These are phyloP conservation scores for Pythium rishiriense DNA, from an alignment of 352 stramenopile genomes.

Conservation along the genomic window DNA sequence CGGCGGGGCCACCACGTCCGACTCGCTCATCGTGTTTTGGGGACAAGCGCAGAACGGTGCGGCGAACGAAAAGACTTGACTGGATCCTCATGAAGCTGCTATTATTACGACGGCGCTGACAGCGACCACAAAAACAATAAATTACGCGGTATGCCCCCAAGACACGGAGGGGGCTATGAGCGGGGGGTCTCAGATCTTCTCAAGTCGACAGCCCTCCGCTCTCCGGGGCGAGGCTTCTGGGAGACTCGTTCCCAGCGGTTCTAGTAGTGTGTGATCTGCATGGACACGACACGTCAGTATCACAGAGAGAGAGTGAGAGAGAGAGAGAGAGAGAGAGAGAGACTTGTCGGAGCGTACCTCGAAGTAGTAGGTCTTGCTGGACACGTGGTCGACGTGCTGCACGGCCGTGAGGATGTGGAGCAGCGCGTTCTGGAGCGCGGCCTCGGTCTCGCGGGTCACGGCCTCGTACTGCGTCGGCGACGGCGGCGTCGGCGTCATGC, in stretches of 20 bases:
- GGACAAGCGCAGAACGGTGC: too few species aligned
- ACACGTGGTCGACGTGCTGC: constrained; percentile 80
- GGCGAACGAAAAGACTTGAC: background rate
- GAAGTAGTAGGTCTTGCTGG: constrained; percentile 84
- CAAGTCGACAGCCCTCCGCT: too few species aligned
- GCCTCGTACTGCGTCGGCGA: constrained; percentile 51
- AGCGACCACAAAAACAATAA: background rate
- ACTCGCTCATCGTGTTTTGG: background rate
- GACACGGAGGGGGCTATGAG: too few species aligned
- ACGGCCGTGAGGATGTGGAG: constrained; percentile 75
- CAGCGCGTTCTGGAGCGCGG: constrained; percentile 62
- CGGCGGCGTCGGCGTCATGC: constrained; percentile 46
- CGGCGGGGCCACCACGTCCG: constrained; percentile 7
- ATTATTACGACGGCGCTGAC: background rate
- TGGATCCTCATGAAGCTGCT: background rate
- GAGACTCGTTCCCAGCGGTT: background rate
- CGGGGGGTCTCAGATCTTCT: too few species aligned
- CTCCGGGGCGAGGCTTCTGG: too few species aligned
- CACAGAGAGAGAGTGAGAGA: too few species aligned
- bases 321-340: too few species aligned
- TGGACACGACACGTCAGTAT: background rate
- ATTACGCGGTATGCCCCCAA: background rate
- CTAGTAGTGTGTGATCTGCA: background rate
- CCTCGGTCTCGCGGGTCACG: constrained; percentile 59
- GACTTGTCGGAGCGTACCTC: constrained; percentile 46